Evolutionary conservation across 2,329 filamentous ascomycete genomes (phyloP).

Genomic region (Pyricularia grisea): DNA sequence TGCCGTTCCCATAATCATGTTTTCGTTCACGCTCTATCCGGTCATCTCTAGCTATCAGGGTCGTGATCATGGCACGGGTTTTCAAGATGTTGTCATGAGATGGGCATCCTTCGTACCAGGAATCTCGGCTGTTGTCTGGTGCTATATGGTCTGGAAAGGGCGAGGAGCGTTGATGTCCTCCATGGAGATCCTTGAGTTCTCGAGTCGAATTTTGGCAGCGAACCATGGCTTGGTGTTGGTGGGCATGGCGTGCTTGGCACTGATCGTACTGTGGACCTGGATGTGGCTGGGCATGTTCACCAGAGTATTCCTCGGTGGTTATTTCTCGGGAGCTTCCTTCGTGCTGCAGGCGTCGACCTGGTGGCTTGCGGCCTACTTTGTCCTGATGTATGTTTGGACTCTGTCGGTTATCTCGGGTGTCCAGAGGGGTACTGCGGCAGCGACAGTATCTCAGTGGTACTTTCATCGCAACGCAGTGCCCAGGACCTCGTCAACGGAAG

Average conservation of each 20-base stretch:
- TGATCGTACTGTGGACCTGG: slow-evolving; percentile 88
- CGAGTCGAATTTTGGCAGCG: slow-evolving; percentile 74
- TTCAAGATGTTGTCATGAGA: slow-evolving; percentile 87
- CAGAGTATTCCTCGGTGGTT: slow-evolving; percentile 86
- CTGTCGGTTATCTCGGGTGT: slow-evolving; percentile 79
- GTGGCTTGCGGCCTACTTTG: slow-evolving; percentile 90
- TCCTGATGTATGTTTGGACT: slow-evolving; percentile 94
- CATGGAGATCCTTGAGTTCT: slow-evolving; percentile 84
- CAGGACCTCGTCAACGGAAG: slow-evolving; percentile 64
- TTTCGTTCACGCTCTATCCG: slow-evolving; percentile 86
- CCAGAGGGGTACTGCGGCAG: slow-evolving; percentile 84
- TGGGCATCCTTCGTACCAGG: slow-evolving; percentile 75
- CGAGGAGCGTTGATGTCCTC: slow-evolving; percentile 75
- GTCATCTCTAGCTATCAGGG: slow-evolving; percentile 85
- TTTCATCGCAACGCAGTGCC: slow-evolving; percentile 85
- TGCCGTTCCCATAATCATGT: slow-evolving; percentile 74
- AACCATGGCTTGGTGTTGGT: slow-evolving; percentile 76
- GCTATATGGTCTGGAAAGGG: slow-evolving; percentile 72
- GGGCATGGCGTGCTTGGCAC: slow-evolving; percentile 67
- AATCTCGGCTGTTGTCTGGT: slow-evolving; percentile 65
- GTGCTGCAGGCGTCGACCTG: slow-evolving; percentile 82
- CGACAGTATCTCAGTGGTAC: slow-evolving; percentile 97
- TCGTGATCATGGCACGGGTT: slow-evolving; percentile 57
- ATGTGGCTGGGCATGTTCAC: slow-evolving; percentile 96
- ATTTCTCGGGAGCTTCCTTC: slow-evolving; percentile 58